Percentiles rank a stretch among this genome's conserved stretches.
Conservation (phyloP, 257 asterid species). For the Fraxinus americana region DNA sequence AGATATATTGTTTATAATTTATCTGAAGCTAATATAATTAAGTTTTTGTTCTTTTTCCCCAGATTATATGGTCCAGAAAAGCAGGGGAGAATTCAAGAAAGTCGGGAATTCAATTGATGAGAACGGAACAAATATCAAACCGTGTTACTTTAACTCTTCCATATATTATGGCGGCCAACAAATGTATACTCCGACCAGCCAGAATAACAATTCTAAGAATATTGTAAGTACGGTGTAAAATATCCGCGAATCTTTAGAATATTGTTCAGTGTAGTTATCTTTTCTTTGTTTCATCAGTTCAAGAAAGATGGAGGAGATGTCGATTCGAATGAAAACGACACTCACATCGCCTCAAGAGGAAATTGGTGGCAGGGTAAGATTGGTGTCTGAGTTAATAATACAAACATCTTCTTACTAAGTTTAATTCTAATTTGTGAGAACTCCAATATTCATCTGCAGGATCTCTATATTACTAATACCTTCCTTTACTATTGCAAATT, state of each 20-base stretch:
- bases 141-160: slow-evolving; percentile 76
- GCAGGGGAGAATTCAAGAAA: slow-evolving; percentile 27
- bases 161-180: slow-evolving; percentile 84
- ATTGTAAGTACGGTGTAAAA: slow-evolving; percentile 38
- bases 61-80: slow-evolving; percentile 11
- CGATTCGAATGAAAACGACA: slow-evolving; percentile 53
- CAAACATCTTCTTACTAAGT: background rate
- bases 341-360: slow-evolving; percentile 74
- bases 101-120: slow-evolving; percentile 37
- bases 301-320: slow-evolving; percentile 49
- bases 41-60: too few species aligned
- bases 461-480: slow-evolving; percentile 63
- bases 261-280: background rate
- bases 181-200: slow-evolving; percentile 53
- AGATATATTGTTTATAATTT: too few species aligned
- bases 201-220: slow-evolving; percentile 36
- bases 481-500: background rate
- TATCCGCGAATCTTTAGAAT: background rate
- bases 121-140: slow-evolving; percentile 44
- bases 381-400: slow-evolving; percentile 2
- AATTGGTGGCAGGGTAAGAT: slow-evolving; percentile 88
- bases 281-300: slow-evolving; percentile 29
- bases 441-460: slow-evolving; percentile 49
- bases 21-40: too few species aligned
- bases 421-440: slow-evolving; percentile 42